A percentile compares a stretch with the other conserved stretches of the same genome.
phyloP scores from a whole-genome alignment of 1,139 yeast genomes.

The Tardiomyces digboiensis region DNA sequence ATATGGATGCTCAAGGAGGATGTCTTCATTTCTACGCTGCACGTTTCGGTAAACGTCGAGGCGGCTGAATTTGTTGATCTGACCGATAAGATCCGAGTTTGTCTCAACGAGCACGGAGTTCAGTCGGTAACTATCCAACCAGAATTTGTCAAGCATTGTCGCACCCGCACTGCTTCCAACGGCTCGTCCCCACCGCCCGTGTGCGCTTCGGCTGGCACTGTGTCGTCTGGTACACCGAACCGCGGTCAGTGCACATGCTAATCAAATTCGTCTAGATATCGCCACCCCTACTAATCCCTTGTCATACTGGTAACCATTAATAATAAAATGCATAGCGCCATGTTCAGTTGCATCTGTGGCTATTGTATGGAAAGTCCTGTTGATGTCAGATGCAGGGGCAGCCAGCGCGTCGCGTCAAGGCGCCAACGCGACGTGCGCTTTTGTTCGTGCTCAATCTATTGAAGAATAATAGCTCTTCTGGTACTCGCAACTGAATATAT shows the following conservation, averaged over 20 bases:
- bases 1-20: conserved; percentile 94
- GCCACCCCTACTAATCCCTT: no score
- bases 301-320: no score
- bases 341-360: no score
- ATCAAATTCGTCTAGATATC: no score
- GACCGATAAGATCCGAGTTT: conserved; percentile 67
- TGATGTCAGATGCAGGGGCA: no score
- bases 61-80: conserved; percentile 62
- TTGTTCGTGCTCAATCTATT: no score
- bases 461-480: no score
- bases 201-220: neutral
- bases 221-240: neutral
- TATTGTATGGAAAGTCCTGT: no score
- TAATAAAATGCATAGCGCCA: no score
- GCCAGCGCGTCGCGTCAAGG: no score
- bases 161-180: neutral
- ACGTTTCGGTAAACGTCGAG: conserved; percentile 58
- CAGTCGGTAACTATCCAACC: conserved; percentile 97
- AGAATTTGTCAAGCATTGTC: conserved; percentile 37
- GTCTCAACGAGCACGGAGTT: conserved; percentile 76
- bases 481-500: no score
- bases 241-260: neutral
- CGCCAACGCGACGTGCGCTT: no score
- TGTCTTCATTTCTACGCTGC: conserved; percentile 80
- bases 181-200: neutral